Percentiles rank a stretch among this genome's conserved stretches.
These are phyloP conservation scores for Chlamydomonas applanata DNA, from an alignment of 139 green algal species.

Conservation along the genomic window DNA sequence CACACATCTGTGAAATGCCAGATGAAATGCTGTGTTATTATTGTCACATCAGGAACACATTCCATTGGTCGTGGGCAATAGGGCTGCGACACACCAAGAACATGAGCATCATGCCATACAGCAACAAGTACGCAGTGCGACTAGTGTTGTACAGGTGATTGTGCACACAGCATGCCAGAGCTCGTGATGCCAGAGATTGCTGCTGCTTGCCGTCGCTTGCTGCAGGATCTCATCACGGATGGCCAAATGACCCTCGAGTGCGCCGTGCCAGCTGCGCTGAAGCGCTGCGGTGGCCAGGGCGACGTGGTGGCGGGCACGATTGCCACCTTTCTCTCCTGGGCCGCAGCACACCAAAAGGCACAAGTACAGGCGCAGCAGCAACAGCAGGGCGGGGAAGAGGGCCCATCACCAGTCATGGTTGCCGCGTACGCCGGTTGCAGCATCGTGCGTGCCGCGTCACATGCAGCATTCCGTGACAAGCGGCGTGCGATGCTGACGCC, in stretches of 20 bases:
- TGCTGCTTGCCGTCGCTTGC: too few species aligned
- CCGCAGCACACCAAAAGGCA: background rate
- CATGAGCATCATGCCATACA: too few species aligned
- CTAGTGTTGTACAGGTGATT: too few species aligned
- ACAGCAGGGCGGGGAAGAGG: background rate
- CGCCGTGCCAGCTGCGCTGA: conserved; percentile 21
- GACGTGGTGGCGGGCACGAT: conserved; percentile 56
- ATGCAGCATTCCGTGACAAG: conserved; percentile 19
- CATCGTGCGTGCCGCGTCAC: conserved; percentile 33
- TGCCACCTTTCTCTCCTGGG: conserved; percentile 29
- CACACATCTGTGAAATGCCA: too few species aligned
- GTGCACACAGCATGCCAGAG: too few species aligned
- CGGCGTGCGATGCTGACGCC: conserved; percentile 44
- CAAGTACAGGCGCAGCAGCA: background rate
- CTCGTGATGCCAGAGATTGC: too few species aligned
- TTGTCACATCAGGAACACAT: too few species aligned
- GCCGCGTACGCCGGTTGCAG: conserved; percentile 36
- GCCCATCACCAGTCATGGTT: background rate
- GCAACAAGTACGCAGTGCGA: too few species aligned
- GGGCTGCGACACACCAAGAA: too few species aligned
- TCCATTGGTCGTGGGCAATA: too few species aligned
- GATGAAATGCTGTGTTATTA: too few species aligned
- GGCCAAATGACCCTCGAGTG: conserved; percentile 17
- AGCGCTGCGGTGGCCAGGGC: conserved; percentile 65
- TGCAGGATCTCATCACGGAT: conserved; percentile 50